These are phyloP conservation scores for Claviceps digitariae DNA, from an alignment of 2,329 filamentous ascomycete species.

Conservation along the genomic window DNA sequence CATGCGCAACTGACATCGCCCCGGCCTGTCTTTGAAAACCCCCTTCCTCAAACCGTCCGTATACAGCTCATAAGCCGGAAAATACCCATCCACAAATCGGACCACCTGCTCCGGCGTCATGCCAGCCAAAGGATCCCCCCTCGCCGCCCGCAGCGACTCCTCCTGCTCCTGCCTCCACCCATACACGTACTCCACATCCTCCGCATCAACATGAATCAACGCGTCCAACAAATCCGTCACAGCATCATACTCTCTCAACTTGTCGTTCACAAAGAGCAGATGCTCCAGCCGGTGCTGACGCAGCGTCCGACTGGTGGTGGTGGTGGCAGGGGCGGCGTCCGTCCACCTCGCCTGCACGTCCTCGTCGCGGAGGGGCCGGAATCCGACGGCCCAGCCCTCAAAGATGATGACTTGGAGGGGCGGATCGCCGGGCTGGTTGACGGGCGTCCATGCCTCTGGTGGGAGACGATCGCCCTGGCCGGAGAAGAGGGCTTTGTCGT, in stretches of 20 bases:
- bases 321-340: conserved; percentile 11
- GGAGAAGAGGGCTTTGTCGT: conserved; percentile 68
- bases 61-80: conserved; percentile 60
- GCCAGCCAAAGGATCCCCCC: conserved; percentile 44
- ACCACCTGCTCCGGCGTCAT: conserved; percentile 75
- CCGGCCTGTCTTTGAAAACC: conserved; percentile 34
- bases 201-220: conserved; percentile 52
- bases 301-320: conserved; percentile 32
- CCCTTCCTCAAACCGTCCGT: conserved; percentile 44
- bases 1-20: conserved; percentile 44
- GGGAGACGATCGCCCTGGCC: conserved; percentile 66
- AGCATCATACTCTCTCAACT: conserved; percentile 31
- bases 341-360: conserved; percentile 39
- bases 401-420: conserved; percentile 58
- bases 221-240: conserved; percentile 37
- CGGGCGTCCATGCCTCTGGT: conserved; percentile 43
- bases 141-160: conserved; percentile 48
- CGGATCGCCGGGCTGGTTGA: conserved; percentile 36
- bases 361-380: conserved; percentile 46
- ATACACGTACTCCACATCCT: conserved; percentile 64
- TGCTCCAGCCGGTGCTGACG: conserved; percentile 34
- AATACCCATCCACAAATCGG: conserved; percentile 57
- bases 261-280: conserved; percentile 36
- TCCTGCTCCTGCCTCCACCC: conserved; percentile 77
- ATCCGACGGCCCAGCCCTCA: conserved; percentile 87